Percentiles rank a stretch among this genome's conserved stretches.
Evolutionary conservation across 2,329 filamentous ascomycete genomes (phyloP).

Genomic region (Tolypocladium guangdongense): DNA sequence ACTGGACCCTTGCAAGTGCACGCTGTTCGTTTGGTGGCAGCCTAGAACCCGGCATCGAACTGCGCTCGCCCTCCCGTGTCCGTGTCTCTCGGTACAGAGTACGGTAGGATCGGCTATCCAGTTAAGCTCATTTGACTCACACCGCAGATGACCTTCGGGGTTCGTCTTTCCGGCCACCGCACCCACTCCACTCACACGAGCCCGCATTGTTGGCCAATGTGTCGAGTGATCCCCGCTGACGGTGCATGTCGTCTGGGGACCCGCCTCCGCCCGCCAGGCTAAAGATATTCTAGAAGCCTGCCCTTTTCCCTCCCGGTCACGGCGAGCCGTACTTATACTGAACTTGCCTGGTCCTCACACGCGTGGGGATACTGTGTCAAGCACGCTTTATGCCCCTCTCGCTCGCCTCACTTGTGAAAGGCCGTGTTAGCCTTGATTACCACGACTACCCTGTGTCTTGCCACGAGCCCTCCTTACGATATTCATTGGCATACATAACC

Average conservation of each 20-base stretch:
- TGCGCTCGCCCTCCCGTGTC: neutral
- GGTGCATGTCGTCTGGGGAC: neutral
- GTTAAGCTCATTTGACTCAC: neutral
- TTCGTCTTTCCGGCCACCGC: neutral
- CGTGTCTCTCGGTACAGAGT: neutral
- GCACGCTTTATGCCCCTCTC: neutral
- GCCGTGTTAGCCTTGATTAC: neutral
- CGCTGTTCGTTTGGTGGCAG: neutral
- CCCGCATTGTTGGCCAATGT: neutral
- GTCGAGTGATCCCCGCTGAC: neutral
- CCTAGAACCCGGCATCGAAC: neutral
- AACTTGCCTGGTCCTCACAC: neutral
- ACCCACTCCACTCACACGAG: neutral
- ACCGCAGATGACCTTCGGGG: neutral
- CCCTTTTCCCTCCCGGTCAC: neutral
- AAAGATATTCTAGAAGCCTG: slow-evolving; percentile 1
- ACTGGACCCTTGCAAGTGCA: neutral
- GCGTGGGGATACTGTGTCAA: neutral
- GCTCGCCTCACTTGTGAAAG: neutral
- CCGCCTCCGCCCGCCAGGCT: neutral
- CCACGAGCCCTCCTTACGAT: neutral
- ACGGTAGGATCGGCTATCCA: neutral
- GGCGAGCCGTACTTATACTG: neutral
- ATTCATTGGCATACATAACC: neutral
- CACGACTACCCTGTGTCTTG: neutral